Evolutionary conservation across 805 yeast genomes (phyloP).

Genomic region (Saturnispora gosingensis): DNA sequence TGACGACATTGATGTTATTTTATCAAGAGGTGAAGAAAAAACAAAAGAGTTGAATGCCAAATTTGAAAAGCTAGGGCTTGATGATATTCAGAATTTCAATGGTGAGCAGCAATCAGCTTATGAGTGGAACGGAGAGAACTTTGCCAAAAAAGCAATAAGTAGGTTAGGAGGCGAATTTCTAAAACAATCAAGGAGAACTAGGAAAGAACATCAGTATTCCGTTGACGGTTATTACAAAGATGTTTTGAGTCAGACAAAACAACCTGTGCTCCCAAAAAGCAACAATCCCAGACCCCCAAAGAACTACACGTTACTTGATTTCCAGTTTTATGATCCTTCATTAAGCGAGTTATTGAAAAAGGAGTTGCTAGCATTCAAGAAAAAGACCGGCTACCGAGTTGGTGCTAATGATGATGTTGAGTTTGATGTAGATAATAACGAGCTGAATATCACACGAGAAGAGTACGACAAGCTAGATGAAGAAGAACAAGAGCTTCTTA

Average conservation of each 20-base stretch:
- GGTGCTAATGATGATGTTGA: conserved; percentile 47
- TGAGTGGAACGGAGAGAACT: conserved; percentile 93
- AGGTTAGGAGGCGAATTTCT: conserved; percentile 48
- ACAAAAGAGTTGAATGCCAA: conserved; percentile 73
- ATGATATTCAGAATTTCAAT: conserved; percentile 86
- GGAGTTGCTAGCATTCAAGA: conserved; percentile 58
- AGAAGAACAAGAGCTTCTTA: conserved; percentile 20
- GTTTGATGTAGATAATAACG: conserved; percentile 35
- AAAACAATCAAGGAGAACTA: conserved; percentile 65
- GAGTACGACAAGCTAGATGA: conserved; percentile 21
- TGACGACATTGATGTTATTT: conserved; percentile 70
- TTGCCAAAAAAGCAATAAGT: conserved; percentile 52
- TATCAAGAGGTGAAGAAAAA: conserved; percentile 71
- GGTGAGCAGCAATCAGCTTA: conserved; percentile 71
- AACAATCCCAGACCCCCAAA: conserved; percentile 54
- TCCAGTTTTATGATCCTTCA: conserved; percentile 58
- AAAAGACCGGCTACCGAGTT: conserved; percentile 48
- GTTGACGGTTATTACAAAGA: conserved; percentile 72
- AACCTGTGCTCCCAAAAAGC: conserved; percentile 30
- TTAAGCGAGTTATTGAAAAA: conserved; percentile 45
- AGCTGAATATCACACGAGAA: conserved; percentile 25
- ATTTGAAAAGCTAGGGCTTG: conserved; percentile 79
- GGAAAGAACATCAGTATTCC: conserved; percentile 71
- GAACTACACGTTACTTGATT: conserved; percentile 54
- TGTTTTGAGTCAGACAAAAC: conserved; percentile 35